Evolutionary conservation across 139 green algal genomes (phyloP).

Genomic region (Coccomyxa sp.): DNA sequence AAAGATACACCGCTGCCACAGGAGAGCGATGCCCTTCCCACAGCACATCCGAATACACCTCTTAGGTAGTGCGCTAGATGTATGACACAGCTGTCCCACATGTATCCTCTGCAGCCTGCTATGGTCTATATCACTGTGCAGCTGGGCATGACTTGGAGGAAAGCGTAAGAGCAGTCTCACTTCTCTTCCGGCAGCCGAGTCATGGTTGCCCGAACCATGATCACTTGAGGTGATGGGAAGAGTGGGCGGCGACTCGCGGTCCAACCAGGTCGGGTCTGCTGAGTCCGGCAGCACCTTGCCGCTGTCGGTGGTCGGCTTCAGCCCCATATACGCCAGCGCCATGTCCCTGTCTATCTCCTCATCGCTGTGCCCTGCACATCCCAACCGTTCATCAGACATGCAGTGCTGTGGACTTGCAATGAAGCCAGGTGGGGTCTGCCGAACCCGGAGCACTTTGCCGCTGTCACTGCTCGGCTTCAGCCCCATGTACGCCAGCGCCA

Average conservation of each 20-base stretch:
- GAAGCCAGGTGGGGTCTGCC: neutral
- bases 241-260: neutral
- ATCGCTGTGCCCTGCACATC: neutral
- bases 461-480: neutral
- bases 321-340: constrained; percentile 5
- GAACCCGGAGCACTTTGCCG: neutral
- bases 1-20: too few relatives aligned
- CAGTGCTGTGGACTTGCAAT: neutral
- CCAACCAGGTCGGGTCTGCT: neutral
- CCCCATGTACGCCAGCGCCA: constrained; percentile 8
- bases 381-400: too few relatives aligned
- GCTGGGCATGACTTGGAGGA: too few relatives aligned
- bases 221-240: neutral
- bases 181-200: too few relatives aligned
- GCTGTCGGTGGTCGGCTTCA: neutral
- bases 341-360: constrained; percentile 3
- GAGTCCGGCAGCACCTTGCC: neutral
- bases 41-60: too few relatives aligned
- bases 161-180: too few relatives aligned
- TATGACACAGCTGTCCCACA: too few relatives aligned
- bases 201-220: neutral
- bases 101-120: too few relatives aligned
- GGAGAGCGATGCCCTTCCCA: too few relatives aligned
- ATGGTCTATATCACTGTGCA: too few relatives aligned
- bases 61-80: too few relatives aligned